These are phyloP conservation scores for Barnettozyma sp. DNA, from an alignment of 805 yeast species.

Conservation along the genomic window DNA sequence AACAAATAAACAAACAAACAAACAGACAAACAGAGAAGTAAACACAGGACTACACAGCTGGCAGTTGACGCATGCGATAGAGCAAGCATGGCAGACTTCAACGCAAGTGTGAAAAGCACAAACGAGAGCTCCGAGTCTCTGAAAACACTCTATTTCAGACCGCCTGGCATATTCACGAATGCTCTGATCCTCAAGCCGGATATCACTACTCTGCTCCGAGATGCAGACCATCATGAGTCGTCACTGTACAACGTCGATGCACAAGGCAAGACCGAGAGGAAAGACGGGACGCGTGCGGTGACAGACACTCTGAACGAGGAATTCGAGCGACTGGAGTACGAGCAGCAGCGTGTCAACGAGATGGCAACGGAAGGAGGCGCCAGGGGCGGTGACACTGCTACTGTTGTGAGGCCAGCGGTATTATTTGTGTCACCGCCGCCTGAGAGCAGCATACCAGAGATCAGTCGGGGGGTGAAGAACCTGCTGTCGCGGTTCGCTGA, in stretches of 20 bases:
- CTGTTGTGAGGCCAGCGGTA: slow-evolving; percentile 14
- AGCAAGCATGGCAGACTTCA: slow-evolving; percentile 14
- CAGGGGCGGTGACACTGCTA: too few relatives aligned
- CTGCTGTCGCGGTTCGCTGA: slow-evolving; percentile 28
- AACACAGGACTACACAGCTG: too few relatives aligned
- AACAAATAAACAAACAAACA: slow-evolving; percentile 2
- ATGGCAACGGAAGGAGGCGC: too few relatives aligned
- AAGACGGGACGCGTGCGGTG: slow-evolving; percentile 42
- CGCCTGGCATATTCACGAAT: slow-evolving; percentile 60
- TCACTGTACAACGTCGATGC: slow-evolving; percentile 40
- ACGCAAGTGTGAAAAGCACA: slow-evolving; percentile 9
- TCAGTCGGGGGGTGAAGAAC: slow-evolving; percentile 26
- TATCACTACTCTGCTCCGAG: slow-evolving; percentile 52
- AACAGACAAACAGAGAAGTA: neutral
- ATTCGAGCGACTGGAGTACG: slow-evolving; percentile 26
- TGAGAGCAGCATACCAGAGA: slow-evolving; percentile 11
- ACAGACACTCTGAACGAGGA: slow-evolving; percentile 31
- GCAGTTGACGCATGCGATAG: neutral
- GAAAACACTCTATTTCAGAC: slow-evolving; percentile 37
- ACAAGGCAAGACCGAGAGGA: slow-evolving; percentile 35
- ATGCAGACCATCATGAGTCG: slow-evolving; percentile 47
- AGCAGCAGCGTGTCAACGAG: slow-evolving; percentile 23
- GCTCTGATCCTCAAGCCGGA: slow-evolving; percentile 47
- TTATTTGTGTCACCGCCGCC: slow-evolving; percentile 21
- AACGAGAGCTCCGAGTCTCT: slow-evolving; percentile 16